Evolutionary conservation across 495 filamentous ascomycete species (phyloP).

Genomic region (Aspergillus avenaceus): DNA sequence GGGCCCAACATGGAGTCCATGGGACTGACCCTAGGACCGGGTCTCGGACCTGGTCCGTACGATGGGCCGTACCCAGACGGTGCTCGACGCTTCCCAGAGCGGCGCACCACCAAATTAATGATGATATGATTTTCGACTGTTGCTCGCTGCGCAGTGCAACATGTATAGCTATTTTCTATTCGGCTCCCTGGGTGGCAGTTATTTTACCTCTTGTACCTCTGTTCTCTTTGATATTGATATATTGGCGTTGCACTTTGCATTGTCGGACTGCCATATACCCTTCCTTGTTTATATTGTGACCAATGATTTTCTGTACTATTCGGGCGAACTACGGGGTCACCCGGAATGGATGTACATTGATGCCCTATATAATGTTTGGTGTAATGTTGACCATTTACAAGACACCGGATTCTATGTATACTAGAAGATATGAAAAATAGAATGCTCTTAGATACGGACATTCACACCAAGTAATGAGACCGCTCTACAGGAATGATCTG

Average conservation of each 20-base stretch:
- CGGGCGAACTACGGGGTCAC: background rate
- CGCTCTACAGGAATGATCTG: no score
- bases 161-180: background rate
- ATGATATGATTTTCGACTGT: constrained; percentile 59
- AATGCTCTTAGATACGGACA: no score
- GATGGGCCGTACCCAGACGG: constrained; percentile 25
- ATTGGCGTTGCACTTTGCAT: background rate
- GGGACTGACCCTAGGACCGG: constrained; percentile 8
- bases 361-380: constrained; percentile 2
- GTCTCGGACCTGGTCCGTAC: constrained; percentile 12
- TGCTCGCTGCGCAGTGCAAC: background rate
- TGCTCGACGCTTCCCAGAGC: constrained; percentile 57
- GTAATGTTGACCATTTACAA: background rate
- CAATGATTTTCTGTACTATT: background rate
- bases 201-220: background rate
- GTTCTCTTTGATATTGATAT: background rate
- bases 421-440: no score
- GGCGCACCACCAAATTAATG: constrained; percentile 79
- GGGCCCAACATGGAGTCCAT: no score
- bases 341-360: constrained; percentile 1
- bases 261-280: constrained; percentile 10
- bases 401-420: no score
- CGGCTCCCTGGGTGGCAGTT: background rate
- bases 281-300: constrained; percentile 1
- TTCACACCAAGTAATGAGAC: no score